Conservation (phyloP, 352 stramenopile species). For the Phytopythium vexans region DNA sequence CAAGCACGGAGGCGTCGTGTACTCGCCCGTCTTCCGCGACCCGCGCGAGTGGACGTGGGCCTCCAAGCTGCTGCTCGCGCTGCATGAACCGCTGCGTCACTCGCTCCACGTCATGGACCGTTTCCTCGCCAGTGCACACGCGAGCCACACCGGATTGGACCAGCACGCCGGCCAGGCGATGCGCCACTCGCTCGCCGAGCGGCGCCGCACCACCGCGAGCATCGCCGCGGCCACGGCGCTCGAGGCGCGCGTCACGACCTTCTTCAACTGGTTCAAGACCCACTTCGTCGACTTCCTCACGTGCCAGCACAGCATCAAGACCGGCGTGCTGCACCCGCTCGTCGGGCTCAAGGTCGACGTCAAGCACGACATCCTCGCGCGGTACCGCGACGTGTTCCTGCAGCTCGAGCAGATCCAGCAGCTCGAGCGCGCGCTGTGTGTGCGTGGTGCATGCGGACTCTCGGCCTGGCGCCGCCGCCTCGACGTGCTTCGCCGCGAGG, state of each 20-base stretch:
- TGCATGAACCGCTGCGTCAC: constrained; percentile 79
- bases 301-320: constrained; percentile 67
- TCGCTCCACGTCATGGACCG: constrained; percentile 81
- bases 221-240: constrained; percentile 16
- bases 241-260: constrained; percentile 48
- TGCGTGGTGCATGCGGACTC: constrained; percentile 33
- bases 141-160: constrained; percentile 23
- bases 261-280: constrained; percentile 77
- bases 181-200: not conserved
- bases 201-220: not conserved
- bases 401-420: constrained; percentile 56
- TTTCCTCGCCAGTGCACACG: constrained; percentile 65
- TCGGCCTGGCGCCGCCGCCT: constrained; percentile 58
- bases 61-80: constrained; percentile 59
- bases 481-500: constrained; percentile 58
- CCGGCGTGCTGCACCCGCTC: constrained; percentile 50
- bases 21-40: constrained; percentile 62
- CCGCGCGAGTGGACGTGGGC: constrained; percentile 63
- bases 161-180: constrained; percentile 4
- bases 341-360: constrained; percentile 47
- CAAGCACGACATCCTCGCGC: constrained; percentile 58
- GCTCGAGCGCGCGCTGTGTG: constrained; percentile 47
- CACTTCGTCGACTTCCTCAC: constrained; percentile 76
- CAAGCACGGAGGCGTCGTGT: constrained; percentile 56
- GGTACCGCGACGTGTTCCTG: constrained; percentile 65